phyloP scores from a whole-genome alignment of 148 eudicot genomes.

The Rhododendron kiyosumense region DNA sequence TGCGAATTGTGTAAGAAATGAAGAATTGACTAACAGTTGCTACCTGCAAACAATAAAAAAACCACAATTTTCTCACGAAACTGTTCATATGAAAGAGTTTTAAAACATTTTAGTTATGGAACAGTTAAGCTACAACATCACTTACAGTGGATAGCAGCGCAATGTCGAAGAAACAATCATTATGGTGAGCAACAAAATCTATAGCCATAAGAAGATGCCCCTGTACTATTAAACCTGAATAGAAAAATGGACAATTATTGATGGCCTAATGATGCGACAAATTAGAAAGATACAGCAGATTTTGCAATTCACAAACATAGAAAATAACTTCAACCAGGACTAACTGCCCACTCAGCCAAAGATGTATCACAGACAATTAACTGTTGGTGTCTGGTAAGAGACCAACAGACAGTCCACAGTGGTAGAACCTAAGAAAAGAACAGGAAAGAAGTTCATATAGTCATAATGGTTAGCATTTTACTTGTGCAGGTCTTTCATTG shows the following conservation, averaged over 20 bases:
- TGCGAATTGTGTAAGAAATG: conserved; percentile 92
- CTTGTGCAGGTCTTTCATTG: not conserved
- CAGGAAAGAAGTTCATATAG: not conserved
- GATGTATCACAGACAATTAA: not conserved
- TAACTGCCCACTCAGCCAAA: not conserved
- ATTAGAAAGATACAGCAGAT: not conserved
- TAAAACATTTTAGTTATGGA: not conserved
- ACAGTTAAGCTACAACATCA: not conserved
- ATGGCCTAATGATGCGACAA: not conserved
- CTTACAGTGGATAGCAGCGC: conserved; percentile 87
- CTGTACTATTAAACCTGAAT: conserved; percentile 59
- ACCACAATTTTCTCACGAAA: not conserved
- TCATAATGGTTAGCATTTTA: not conserved
- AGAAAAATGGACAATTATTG: not conserved
- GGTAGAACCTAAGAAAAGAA: not conserved
- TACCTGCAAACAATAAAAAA: conserved; percentile 47
- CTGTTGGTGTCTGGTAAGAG: not conserved
- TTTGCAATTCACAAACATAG: not conserved
- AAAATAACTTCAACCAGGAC: conserved; percentile 5
- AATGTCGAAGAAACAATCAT: conserved; percentile 77
- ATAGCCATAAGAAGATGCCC: conserved; percentile 80
- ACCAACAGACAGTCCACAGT: not conserved
- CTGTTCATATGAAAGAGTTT: not conserved
- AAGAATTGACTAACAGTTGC: conserved; percentile 95
- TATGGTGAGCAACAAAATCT: conserved; percentile 73